phyloP scores from a whole-genome alignment of 148 eudicot species.

The Rhododendron kiyosumense region DNA sequence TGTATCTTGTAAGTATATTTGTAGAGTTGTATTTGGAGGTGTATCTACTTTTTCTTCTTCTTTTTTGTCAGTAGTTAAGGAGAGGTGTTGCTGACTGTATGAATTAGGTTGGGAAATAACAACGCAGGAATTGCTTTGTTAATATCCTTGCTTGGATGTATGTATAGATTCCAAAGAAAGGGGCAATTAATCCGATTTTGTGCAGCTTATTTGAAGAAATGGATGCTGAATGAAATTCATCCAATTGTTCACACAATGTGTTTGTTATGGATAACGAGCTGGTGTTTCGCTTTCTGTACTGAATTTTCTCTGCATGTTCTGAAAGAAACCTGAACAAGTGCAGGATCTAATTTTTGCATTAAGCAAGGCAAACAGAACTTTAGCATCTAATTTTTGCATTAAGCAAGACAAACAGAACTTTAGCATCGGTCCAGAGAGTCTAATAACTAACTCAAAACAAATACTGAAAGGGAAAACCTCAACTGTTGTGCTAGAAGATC shows the following conservation, averaged over 20 bases:
- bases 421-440: constrained; percentile 2
- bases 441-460: background rate
- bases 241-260: background rate
- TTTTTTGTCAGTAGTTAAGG: background rate
- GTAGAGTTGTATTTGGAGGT: constrained; percentile 7
- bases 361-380: background rate
- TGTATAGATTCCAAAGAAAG: background rate
- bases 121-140: background rate
- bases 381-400: background rate
- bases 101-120: background rate
- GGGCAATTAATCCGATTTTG: background rate
- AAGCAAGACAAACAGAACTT: background rate
- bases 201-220: background rate
- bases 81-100: background rate
- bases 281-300: background rate
- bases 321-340: background rate
- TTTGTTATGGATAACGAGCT: background rate
- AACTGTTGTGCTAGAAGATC: background rate
- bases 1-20: background rate
- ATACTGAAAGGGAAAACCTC: background rate
- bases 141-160: background rate
- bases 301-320: background rate
- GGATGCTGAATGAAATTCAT: background rate
- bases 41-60: background rate
- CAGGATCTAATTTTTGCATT: background rate